Evolutionary conservation across 2,329 filamentous ascomycete species (phyloP), one percentile per base, ranked within the genome.

Genomic region (Akanthomyces lecanii): DNA sequence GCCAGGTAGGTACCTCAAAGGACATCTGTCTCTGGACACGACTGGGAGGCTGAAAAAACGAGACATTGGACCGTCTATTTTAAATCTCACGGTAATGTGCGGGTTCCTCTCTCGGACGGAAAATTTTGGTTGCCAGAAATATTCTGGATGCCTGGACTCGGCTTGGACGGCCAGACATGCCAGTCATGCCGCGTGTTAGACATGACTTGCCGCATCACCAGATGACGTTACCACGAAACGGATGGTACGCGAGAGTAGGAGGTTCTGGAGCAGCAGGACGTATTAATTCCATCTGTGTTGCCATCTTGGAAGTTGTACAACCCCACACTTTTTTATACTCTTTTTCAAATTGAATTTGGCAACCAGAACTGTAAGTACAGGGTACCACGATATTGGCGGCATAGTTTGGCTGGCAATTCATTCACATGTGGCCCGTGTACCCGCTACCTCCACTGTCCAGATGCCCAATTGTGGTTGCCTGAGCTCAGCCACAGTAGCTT

Each of bases 401-500:
- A 8, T 28, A 5, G 2, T 14, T 7, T 2, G 33, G 40, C 25
- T 16, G 25, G 12, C 4, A 21, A 21, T 21, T 21, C 5, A n/a
- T 45, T 45, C 25, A 47, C 25, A 18, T 16, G 28, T 36, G 16
- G 42, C 3, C 44, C 30, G 16, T 44, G 55, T 50, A 59, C 44
- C 21, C 30, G 23, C 30, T 40, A 59, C 55, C 11, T 59, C 55
- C 45, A 14, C 44, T 50, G 36, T 12, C 36, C 36, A 38, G 36
- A 21, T 48, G 30, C 55, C 56, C 45, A 33, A 51, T 25, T 47
- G 28, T 60, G 45, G 57, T 60, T 60, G 57, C 57, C 57, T 52
- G 33, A 52, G 57, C 30, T n/a, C 47, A 60, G 57, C 47, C 57
- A 60, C 57, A 18, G 57, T 52, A 36, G 57, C 57, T 47, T 21